Base-by-base conservation (phyloP, 805 yeast genomes). In the Candida wancherniae region DNA sequence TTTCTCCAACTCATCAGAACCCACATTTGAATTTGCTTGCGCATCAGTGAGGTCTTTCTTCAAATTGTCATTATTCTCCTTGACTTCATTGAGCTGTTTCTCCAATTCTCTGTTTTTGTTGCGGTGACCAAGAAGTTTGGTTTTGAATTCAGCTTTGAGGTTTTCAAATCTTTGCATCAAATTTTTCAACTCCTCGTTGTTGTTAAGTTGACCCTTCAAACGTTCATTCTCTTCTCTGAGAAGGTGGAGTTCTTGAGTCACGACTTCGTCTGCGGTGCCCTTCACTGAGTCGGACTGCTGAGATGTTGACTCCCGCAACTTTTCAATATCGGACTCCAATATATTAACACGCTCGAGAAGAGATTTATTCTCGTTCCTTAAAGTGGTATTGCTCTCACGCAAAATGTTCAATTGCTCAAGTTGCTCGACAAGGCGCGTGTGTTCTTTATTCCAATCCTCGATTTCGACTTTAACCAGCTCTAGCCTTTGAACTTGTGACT, bases 311-410 rank as follows among this genome's bases (percentile, higher is more conserved):
- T n/a, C n/a, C n/a, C n/a, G n/a, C n/a, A n/a, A n/a, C n/a, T n/a
- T n/a, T n/a, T n/a, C n/a, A 4, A 73, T 23, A 31, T 64, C 58
- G 2, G 38, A 28, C 45, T 75, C 74, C 22, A 80, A 59, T 5
- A 51, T 53, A 23, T 39, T 34, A 22, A 62, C 39, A 15, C 39
- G 48, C 16, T 46, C 42, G 10, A 45, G 26, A 23, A 48, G 51
- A 9, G 31, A 36, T 11, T 37, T 39, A 33, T 66, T 57, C 31
- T 79, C 84, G 33, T 63, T 61, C 29, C 88, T 67, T 41, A 82
- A 61, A 2, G 84, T 72, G 6, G 67, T 58, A 45, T 82, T 82
- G 44, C 85, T 79, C 52, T 82, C 90, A 31, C 83, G 65, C 33
- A 82, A 54, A 15, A 80, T 59, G 43, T 73, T 76, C 51, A 82